Conservation (phyloP, 73 alveolate species). For the Tetrahymena thermophila region DNA sequence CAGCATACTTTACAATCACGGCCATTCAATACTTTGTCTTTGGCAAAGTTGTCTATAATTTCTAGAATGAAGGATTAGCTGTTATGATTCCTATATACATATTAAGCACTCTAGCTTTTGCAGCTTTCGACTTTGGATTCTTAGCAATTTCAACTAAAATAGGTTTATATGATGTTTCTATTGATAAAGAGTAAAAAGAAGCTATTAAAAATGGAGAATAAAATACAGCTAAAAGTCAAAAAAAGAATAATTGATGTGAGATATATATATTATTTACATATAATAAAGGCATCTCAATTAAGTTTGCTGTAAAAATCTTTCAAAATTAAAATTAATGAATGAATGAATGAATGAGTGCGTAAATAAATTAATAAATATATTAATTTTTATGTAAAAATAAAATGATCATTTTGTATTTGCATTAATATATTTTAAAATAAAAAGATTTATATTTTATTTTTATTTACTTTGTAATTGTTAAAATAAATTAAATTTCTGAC, state of each 20-base stretch:
- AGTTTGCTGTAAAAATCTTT: too few relatives aligned
- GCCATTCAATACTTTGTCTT: not conserved
- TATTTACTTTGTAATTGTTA: too few relatives aligned
- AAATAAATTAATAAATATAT: too few relatives aligned
- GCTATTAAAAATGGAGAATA: not conserved
- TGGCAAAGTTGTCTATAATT: not conserved
- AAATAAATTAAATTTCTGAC: too few relatives aligned
- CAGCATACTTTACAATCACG: not conserved
- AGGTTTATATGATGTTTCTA: not conserved
- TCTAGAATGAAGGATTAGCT: not conserved
- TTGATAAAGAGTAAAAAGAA: not conserved
- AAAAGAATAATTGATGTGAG: not conserved
- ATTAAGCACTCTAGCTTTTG: not conserved
- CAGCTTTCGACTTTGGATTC: not conserved
- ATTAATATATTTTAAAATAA: too few relatives aligned
- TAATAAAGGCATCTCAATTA: too few relatives aligned
- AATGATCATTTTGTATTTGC: too few relatives aligned
- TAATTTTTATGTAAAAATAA: too few relatives aligned
- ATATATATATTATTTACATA: too few relatives aligned
- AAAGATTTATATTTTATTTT: too few relatives aligned
- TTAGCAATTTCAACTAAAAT: not conserved
- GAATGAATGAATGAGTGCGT: too few relatives aligned
- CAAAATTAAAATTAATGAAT: too few relatives aligned
- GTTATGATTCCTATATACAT: not conserved
- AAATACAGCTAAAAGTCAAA: not conserved